These are phyloP conservation scores for Alectoria sarmentosa DNA, from an alignment of 495 filamentous ascomycete species.

Conservation along the genomic window DNA sequence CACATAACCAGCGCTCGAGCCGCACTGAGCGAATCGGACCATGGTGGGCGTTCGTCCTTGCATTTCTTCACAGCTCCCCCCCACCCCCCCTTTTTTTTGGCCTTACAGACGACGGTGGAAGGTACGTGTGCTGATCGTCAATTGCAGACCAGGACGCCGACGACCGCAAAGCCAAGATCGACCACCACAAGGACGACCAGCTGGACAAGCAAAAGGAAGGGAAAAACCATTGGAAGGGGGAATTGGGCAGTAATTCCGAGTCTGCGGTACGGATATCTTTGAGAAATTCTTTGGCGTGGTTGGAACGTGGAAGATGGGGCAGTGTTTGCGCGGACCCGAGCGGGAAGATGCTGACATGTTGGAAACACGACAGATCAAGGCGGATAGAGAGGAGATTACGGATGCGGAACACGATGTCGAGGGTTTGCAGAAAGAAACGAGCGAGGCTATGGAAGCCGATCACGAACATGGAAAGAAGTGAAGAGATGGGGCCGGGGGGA, in stretches of 20 bases:
- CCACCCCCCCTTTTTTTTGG: background rate
- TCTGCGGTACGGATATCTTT: slow-evolving; percentile 48
- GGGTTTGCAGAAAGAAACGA: slow-evolving; percentile 46
- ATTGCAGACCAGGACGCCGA: slow-evolving; percentile 34
- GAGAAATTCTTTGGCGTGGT: background rate
- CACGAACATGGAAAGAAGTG: slow-evolving; percentile 22
- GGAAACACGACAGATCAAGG: slow-evolving; percentile 46
- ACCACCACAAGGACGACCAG: slow-evolving; percentile 65
- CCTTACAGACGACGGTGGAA: no score
- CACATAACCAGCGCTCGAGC: slow-evolving; percentile 12
- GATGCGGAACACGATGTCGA: slow-evolving; percentile 37
- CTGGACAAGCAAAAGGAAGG: slow-evolving; percentile 65
- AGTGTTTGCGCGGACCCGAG: background rate
- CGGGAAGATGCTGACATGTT: background rate
- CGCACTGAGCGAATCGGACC: slow-evolving; percentile 28
- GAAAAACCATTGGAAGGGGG: slow-evolving; percentile 71
- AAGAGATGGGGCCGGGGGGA: background rate
- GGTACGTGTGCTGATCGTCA: background rate
- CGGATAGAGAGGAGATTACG: slow-evolving; percentile 51
- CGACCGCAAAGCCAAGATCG: slow-evolving; percentile 42
- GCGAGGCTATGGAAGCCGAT: slow-evolving; percentile 24
- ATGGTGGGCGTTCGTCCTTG: slow-evolving; percentile 23
- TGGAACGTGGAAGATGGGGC: background rate
- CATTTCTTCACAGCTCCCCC: background rate
- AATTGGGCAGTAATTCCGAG: slow-evolving; percentile 75